phyloP scores from a whole-genome alignment of 2,329 filamentous ascomycete species.

The Penicillium sp. region DNA sequence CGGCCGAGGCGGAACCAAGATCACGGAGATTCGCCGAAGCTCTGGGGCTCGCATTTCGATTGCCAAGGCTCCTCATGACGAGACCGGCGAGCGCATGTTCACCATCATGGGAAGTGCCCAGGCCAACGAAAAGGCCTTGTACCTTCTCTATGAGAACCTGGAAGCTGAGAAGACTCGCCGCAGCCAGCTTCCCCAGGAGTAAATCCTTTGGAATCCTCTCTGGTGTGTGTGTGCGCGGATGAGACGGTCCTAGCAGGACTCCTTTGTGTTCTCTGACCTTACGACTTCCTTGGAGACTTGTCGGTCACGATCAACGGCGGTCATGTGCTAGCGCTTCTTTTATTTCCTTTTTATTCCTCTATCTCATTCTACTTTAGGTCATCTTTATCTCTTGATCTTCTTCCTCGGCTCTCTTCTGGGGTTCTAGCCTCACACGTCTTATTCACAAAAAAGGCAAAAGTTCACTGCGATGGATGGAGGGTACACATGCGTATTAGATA shows the following conservation, averaged over 20 bases:
- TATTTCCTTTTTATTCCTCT: constrained; percentile 18
- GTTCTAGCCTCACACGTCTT: constrained; percentile 13
- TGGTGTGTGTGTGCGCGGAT: constrained; percentile 17
- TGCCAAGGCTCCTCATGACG: constrained; percentile 93
- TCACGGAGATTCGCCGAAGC: constrained; percentile 96
- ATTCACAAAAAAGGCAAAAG: constrained; percentile 25
- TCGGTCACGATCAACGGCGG: constrained; percentile 31
- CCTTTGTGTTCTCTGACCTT: constrained; percentile 24
- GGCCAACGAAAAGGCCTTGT: constrained; percentile 93
- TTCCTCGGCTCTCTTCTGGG: background rate
- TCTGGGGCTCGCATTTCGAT: constrained; percentile 97
- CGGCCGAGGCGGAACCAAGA: constrained; percentile 90
- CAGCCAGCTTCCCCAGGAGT: constrained; percentile 69
- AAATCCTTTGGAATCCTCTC: constrained; percentile 23
- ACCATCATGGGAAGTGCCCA: constrained; percentile 95
- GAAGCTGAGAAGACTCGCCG: constrained; percentile 99
- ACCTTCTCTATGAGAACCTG: constrained; percentile 96
- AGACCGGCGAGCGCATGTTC: constrained; percentile 98
- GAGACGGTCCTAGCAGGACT: constrained; percentile 18
- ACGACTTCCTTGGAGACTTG: constrained; percentile 28
- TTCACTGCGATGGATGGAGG: constrained; percentile 24
- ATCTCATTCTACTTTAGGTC: constrained; percentile 12
- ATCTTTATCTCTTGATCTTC: constrained; percentile 11
- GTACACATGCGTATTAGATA: constrained; percentile 24
- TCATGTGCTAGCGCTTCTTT: constrained; percentile 27